Evolutionary conservation across 2,329 filamentous ascomycete genomes (phyloP), one percentile per base, ranked within the genome.

Genomic region (Trichoderma breve): DNA sequence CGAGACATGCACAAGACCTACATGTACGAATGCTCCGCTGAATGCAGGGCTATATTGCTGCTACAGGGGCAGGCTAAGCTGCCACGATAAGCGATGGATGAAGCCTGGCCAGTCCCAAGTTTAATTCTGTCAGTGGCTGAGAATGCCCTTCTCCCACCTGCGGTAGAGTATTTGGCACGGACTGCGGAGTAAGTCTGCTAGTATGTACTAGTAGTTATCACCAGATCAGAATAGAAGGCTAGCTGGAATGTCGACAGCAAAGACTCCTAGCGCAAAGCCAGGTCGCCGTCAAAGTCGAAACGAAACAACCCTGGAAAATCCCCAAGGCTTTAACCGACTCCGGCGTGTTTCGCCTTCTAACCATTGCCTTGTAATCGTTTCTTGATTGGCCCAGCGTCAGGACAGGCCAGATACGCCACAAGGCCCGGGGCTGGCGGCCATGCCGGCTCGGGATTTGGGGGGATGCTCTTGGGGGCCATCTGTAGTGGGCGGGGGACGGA

Each of bases 31-130:
- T 43, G 55, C 15, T 61, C 51, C 57, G 28, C 57, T 34, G 30
- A 53, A 32, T 65, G 62, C 30, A 65, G 24, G 53, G 65, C 53
- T 55, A 15, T 30, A 18, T 28, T 26, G 21, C 9, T 39, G 15
- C 55, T 67, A 57, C 64, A 69, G 15, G 66, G 66, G 30, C n/a
- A 57, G 66, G 30, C n/a, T 34, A 32, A 62, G 53, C 57, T 34
- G 62, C 24, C 47, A 28, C 43, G 70, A 72, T 72, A 47, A 51
- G 70, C 70, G 70, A 72, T 63, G 64, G 57, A 62, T 62, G 58
- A 55, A 3, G 60, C 60, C 15, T 57, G 8, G 21, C 66, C n/a
- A 36, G 28, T 18, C 39, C 28, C 34, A 21, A 21, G 39, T 57
- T 36, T 51, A 47, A 14, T n/a, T 24, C 18, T 39, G 28, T 18